Evolutionary conservation across 306 rosid species (phyloP), one percentile per base, ranked within the genome.

Genomic region (Trifolium subterraneum): DNA sequence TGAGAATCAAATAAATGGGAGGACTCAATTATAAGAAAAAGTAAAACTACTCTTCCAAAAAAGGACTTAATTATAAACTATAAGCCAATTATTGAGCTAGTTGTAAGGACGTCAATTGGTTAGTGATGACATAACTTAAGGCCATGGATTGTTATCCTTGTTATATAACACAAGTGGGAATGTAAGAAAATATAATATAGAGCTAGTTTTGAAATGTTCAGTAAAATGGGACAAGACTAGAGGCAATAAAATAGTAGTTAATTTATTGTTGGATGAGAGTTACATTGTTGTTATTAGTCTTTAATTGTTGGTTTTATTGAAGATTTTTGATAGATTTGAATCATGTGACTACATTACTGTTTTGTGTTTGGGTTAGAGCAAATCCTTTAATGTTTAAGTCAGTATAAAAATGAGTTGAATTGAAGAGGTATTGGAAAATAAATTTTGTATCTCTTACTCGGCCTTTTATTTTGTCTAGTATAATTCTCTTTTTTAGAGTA

Each of bases 31-130:
- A 69, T 13, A 36, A 52, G 44, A 55, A 20, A 52, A 50, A 31
- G 67, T 47, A 38, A 59, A 68, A 66, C 39, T n/a, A 14, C 5
- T 12, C 47, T 60, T 50, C 18, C 18, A 44, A 63, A 44, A 39
- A 7, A n/a, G n/a, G 68, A 65, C 19, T 62, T 29, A 45, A 64
- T 33, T 44, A 70, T 70, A 72, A 14, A 77, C 51, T 71, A 72
- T 50, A 50, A 29, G 56, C 18, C 72, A 72, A 67, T 77, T 48
- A 77, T 77, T 82, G 76, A 60, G 73, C 48, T 58, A 72, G 74
- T 76, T 75, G 75, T 50, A 58, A 70, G 71, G 64, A 62, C 45
- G 13, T 56, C 55, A 52, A 51, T 11, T 55, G 44, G 73, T 67
- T 18, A 66, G 48, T 68, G 18, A 29, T 22, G 33, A 45, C 50